Conservation (phyloP, 2,329 filamentous ascomycete species). For the Bimuria novae-zelandiae region DNA sequence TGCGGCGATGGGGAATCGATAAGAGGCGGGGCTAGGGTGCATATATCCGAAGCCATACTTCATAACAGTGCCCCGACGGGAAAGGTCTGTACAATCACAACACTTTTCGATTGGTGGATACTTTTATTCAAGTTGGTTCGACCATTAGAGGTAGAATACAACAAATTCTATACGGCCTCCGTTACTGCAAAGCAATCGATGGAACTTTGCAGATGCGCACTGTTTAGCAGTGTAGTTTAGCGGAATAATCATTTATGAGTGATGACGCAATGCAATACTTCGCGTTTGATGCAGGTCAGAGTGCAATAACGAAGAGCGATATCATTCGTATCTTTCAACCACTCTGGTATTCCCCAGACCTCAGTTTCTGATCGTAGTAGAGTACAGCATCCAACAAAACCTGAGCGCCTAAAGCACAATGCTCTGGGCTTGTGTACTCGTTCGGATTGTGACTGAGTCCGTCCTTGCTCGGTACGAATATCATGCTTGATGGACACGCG, state of each 20-base stretch:
- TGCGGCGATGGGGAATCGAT: constrained; percentile 2
- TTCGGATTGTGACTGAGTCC: constrained; percentile 55
- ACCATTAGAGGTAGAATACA: no score
- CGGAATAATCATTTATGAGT: no score
- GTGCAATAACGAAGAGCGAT: neutral
- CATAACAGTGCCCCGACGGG: neutral
- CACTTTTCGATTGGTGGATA: neutral
- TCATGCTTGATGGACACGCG: constrained; percentile 54
- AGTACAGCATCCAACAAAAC: constrained; percentile 51
- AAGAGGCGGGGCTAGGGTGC: neutral
- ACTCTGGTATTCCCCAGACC: constrained; percentile 15
- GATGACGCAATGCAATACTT: no score
- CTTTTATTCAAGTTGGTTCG: neutral
- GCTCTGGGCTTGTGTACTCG: constrained; percentile 52
- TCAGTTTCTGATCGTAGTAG: constrained; percentile 26
- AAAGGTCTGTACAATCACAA: neutral
- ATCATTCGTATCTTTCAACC: neutral
- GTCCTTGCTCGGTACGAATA: constrained; percentile 54
- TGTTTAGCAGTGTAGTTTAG: no score
- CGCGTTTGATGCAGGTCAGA: no score
- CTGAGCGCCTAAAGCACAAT: constrained; percentile 54
- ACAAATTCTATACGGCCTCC: no score
- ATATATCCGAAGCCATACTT: neutral
- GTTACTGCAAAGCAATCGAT: no score
- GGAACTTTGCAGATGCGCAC: no score